Evolutionary conservation across 768 basidiomycete genomes (phyloP).

Genomic region (Russula compacta): DNA sequence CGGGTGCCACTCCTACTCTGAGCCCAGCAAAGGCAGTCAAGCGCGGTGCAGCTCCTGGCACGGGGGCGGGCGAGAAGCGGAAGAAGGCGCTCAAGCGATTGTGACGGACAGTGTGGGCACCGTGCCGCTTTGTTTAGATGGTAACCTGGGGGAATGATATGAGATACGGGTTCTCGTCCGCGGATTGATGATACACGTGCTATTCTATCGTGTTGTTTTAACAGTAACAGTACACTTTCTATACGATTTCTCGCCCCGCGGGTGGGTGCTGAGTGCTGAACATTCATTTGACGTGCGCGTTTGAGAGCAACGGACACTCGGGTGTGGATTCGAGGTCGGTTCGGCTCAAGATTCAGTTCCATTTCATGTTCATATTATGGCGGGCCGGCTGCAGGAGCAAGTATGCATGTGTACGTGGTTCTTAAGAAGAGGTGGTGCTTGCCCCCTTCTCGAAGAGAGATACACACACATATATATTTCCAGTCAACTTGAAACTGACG

Average conservation of each 20-base stretch:
- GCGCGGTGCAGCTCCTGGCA: constrained; percentile 48
- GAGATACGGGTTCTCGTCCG: not conserved
- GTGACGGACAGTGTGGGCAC: not conserved
- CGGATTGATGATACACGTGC: not conserved
- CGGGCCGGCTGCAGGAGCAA: too few relatives aligned
- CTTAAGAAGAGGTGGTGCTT: too few relatives aligned
- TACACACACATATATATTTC: too few relatives aligned
- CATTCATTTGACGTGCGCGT: not conserved
- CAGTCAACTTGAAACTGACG: too few relatives aligned
- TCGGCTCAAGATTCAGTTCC: too few relatives aligned
- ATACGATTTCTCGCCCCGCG: not conserved
- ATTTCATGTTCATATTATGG: too few relatives aligned
- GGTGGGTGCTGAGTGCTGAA: not conserved
- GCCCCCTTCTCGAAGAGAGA: too few relatives aligned
- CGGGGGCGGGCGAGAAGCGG: constrained; percentile 60
- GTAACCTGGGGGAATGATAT: not conserved
- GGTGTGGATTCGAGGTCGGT: too few relatives aligned
- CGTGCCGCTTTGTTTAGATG: not conserved
- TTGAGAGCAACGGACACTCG: not conserved
- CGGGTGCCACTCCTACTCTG: constrained; percentile 25
- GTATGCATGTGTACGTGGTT: too few relatives aligned
- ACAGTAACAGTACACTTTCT: not conserved
- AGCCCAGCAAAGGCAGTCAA: constrained; percentile 56
- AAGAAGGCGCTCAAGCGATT: constrained; percentile 77
- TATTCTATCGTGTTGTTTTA: constrained; percentile 12